Evolutionary conservation across 345 rosid species (phyloP), one percentile per base, ranked within the genome.

Genomic region (Alliaria petiolata): DNA sequence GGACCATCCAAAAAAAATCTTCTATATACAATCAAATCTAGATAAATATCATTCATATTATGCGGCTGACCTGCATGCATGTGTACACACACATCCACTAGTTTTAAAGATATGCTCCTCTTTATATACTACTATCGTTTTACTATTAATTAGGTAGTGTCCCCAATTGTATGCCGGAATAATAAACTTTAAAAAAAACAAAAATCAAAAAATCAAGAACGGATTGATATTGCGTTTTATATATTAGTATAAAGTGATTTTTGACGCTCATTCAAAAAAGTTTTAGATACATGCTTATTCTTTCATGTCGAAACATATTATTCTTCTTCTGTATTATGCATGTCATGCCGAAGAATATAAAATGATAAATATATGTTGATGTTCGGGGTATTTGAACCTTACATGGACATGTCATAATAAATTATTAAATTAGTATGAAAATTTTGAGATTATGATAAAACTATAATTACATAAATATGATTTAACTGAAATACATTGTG

Each of bases 1-100:
- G 70, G 65, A 63, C 76, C 76, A 64, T 64, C 70, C 50, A 56
- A 72, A 47, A 43, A 43, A 46, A 72, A 44, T 72, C 64, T 57
- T 45, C 56, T 19, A 49, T 19, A 34, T 14, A 36, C 26, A 3
- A 25, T 35, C 8, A 50, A 50, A 8, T 49, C 35, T 59, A 36
- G 20, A 60, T 49, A 44, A 44, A 11, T 25, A 34, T 44, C 40
- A 25, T 20, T 12, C 15, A 55, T 63, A 72, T 72, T 72, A 15
- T 63, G 70, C 76, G 64, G 56, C 76, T 63, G 4, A 8, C 28
- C 22, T 43, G 63, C 63, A 36, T 58, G 33, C 46, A 58, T 36
- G 62, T 44, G 38, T 62, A 67, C 22, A 35, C 66, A 67, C 22
- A 35, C 66, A 72, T 54, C 69, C 76, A 71, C 76, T 58, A 51